Evolutionary conservation across 768 basidiomycete genomes (phyloP), one percentile per base, ranked within the genome.

Genomic region (Tricholoma furcatifolium): DNA sequence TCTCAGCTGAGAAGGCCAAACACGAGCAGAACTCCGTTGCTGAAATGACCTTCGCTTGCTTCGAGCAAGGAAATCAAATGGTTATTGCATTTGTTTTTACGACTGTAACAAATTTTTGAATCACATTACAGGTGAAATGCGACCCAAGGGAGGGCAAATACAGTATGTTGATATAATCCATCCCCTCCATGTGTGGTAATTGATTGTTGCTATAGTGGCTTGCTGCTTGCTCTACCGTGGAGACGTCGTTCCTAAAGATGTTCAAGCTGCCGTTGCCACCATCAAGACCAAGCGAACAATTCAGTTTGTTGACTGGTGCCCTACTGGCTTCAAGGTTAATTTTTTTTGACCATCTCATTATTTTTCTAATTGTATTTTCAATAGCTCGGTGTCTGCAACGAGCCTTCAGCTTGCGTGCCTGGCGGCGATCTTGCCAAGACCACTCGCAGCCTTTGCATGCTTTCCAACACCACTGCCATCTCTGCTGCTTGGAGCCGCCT

Each of bases 231-330:
- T 97, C 43, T 97, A 93, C 78, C 92, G 94, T 64, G 95, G 95
- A 57, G 95, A 98, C 65, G 93, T 98, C 60, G 95, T 94, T 42
- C 92, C 95, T 62, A 97, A 96, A 80, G 96, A 98, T 69, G 89
- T 88, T 61, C 89, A 95, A 59, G 84, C 89, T 52, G 96, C 96
- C 53, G 91, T 98, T 62, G 84, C 91, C 39, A 87, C 80, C 60
- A 92, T 98, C 79, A 97, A 95, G 81, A 98, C 94, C 52, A 98
- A 95, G 82, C 85, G 90, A 60, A 97, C 96, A 21, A 97, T 98
- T 65, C 94, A 96, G 65, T 97, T 96, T 69, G 95, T 98, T 56
- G 95, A 97, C 67, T 98, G 95, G 95, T 94, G 92, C 72, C 91
- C 91, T 34, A 98, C 96, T 65, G 96, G 95, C 57, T 96, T 95